Base-by-base conservation (phyloP, 306 rosid genomes). In the Crataegus laevigata region DNA sequence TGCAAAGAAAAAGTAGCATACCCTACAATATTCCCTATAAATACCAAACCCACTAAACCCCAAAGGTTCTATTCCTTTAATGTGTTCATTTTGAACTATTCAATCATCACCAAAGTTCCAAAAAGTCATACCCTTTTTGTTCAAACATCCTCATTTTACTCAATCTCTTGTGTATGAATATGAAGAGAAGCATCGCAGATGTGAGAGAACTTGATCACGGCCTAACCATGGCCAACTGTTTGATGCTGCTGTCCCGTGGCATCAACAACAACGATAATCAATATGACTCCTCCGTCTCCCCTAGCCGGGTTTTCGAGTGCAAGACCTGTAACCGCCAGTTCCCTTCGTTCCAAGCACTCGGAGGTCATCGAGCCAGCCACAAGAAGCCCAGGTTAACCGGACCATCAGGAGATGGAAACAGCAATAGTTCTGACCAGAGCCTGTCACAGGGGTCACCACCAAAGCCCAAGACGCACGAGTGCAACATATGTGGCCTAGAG, bases 361-460 rank as follows among this genome's bases (percentile, higher is more conserved):
- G 99, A 1, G 99, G 99, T 11, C 99, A 94, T 77, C 80, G 99
- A 1, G 99, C 99, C 7, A 94, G 99, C 69, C 99, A 94, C 89
- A 94, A 92, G 80, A 94, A 91, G 84, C 92, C 96, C 18, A 76
- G 91, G 85, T 65, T 87, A 60, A 78, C 67, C 67, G 87, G 75
- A 6, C 66, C 66, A 4, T 69, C 62, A 24, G 85, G 76, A 26
- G 86, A 77, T 4, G 74, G 76, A 2, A 73, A 55, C 34, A 75
- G 72, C 72, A 54, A 69, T 4, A 66, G 69, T 17, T 78, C 70
- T 5, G 85, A 85, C 19, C 61, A 47, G 15, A 68, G 67, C 5
- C 82, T 77, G 64, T 77, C 75, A 58, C 82, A 61, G 57, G 88
- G 84, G 0, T 85, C 88, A 7, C 88, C 96, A 2, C 73, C 70